Evolutionary conservation across 805 yeast genomes (phyloP).

Genomic region (Hanseniaspora lindneri): DNA sequence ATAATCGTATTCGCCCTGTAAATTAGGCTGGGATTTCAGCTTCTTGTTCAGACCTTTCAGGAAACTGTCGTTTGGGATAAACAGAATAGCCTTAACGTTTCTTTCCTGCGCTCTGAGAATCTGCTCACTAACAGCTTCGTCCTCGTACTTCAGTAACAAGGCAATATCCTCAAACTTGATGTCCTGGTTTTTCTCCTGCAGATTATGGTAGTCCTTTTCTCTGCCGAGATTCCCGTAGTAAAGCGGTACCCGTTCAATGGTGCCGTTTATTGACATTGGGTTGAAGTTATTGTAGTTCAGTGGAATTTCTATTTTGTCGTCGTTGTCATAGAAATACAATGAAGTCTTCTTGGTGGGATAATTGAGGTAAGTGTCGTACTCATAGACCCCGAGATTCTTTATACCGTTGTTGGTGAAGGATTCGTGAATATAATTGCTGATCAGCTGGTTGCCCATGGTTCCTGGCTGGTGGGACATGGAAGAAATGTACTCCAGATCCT

Average conservation of each 20-base stretch:
- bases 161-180: constrained; percentile 40
- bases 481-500: constrained; percentile 57
- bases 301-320: constrained; percentile 23
- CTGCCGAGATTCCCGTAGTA: constrained; percentile 62
- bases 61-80: constrained; percentile 40
- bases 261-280: constrained; percentile 55
- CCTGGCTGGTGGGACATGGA: constrained; percentile 83
- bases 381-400: constrained; percentile 31
- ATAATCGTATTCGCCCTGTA: constrained; percentile 8
- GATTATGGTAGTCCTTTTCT: constrained; percentile 37
- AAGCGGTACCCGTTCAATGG: constrained; percentile 37
- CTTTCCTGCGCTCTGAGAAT: constrained; percentile 41
- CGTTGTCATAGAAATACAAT: constrained; percentile 21
- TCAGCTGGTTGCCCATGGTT: constrained; percentile 67
- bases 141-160: constrained; percentile 49
- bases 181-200: constrained; percentile 28
- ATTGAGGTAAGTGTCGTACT: constrained; percentile 47
- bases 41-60: background rate
- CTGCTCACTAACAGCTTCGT: constrained; percentile 37
- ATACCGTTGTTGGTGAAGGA: constrained; percentile 50
- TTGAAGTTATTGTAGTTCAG: constrained; percentile 41
- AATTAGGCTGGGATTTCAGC: background rate
- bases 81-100: constrained; percentile 57
- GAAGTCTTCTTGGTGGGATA: constrained; percentile 41
- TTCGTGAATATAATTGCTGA: constrained; percentile 53